Evolutionary conservation across 129 eudicot species (phyloP).

Genomic region (Helichrysum umbraculigerum): DNA sequence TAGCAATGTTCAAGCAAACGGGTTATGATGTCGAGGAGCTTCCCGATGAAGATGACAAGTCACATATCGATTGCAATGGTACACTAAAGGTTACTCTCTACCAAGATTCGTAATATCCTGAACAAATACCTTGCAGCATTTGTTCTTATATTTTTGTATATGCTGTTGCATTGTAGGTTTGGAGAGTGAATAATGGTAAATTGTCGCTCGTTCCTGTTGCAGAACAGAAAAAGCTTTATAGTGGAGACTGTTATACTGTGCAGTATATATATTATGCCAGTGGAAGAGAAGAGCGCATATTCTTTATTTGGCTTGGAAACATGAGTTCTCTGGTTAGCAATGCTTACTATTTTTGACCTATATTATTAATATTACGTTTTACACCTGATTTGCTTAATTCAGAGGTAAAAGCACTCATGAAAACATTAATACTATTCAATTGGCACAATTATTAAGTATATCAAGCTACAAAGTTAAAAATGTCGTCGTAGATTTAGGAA

Average conservation of each 20-base stretch:
- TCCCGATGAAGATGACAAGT: slow-evolving; percentile 47
- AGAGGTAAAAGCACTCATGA: background rate
- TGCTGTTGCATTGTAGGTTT: slow-evolving; percentile 39
- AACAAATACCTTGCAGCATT: background rate
- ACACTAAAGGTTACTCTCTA: slow-evolving; percentile 44
- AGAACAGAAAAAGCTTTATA: slow-evolving; percentile 43
- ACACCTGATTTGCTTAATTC: background rate
- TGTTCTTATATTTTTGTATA: background rate
- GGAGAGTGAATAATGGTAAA: slow-evolving; percentile 46
- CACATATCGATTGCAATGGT: slow-evolving; percentile 48
- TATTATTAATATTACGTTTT: background rate
- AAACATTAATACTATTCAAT: background rate
- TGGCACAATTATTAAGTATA: no score
- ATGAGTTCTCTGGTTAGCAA: slow-evolving; percentile 36
- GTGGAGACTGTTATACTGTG: slow-evolving; percentile 53
- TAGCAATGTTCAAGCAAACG: slow-evolving; percentile 57
- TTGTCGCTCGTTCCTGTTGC: slow-evolving; percentile 35
- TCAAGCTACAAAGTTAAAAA: background rate
- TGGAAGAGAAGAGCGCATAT: slow-evolving; percentile 48
- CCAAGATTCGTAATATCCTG: background rate
- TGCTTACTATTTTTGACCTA: background rate
- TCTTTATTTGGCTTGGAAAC: slow-evolving; percentile 54
- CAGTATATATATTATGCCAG: slow-evolving; percentile 46
- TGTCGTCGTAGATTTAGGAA: background rate
- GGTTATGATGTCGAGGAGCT: slow-evolving; percentile 56